A percentile compares a stretch with the other conserved stretches of the same genome.
Conservation (phyloP, 1,284 basidiomycete species). For the Cryptococcus deneoformans region DNA sequence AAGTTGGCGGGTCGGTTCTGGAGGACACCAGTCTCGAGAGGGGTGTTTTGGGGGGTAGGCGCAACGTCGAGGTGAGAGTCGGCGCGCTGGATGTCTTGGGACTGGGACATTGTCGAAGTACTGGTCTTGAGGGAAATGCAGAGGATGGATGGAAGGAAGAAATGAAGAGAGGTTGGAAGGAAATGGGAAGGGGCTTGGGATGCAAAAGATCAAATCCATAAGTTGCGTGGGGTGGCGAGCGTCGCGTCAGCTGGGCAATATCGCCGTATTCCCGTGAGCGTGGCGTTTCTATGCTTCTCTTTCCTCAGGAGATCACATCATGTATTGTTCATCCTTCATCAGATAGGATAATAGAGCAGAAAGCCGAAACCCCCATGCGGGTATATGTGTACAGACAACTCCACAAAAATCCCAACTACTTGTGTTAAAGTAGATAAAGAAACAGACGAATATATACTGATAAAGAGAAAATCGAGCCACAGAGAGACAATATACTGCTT, state of each 20-base stretch:
- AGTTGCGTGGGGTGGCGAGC: not conserved
- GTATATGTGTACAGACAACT: too few relatives aligned
- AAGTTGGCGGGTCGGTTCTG: slow-evolving; percentile 57
- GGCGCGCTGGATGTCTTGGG: slow-evolving; percentile 38
- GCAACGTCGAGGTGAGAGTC: slow-evolving; percentile 51
- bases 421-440: too few relatives aligned
- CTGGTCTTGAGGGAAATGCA: not conserved
- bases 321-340: too few relatives aligned
- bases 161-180: too few relatives aligned
- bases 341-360: too few relatives aligned
- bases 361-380: too few relatives aligned
- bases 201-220: too few relatives aligned
- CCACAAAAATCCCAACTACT: too few relatives aligned
- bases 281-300: too few relatives aligned
- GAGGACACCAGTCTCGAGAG: slow-evolving; percentile 66
- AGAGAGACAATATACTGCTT: not conserved
- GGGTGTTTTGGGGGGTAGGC: slow-evolving; percentile 79
- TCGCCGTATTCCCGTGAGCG: too few relatives aligned
- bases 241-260: not conserved
- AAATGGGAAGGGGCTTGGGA: too few relatives aligned
- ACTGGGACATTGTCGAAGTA: slow-evolving; percentile 33
- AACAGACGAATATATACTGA: not conserved
- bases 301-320: too few relatives aligned
- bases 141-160: not conserved
- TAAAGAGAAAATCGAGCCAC: not conserved